Evolutionary conservation across 805 yeast genomes (phyloP), one percentile per base, ranked within the genome.

Genomic region (Wickerhamomyces hampshirensis): DNA sequence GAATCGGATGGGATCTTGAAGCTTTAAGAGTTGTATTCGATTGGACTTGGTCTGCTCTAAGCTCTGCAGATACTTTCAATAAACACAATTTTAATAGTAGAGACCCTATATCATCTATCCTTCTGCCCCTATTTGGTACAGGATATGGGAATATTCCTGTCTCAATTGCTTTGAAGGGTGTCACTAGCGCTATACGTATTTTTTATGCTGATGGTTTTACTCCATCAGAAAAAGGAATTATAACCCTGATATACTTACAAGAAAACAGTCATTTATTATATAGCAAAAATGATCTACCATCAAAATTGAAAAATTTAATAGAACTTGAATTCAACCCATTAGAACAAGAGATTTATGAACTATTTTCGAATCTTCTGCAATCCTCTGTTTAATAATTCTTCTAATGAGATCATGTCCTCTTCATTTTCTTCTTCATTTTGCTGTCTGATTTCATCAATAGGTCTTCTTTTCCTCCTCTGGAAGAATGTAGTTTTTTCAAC

Each of bases 41-140:
- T 38, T 53, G 59, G 40, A 55, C 60, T 0, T 66, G 71, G 71
- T 56, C 53, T 30, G 43, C 56, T 3, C 39, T 66, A 18, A 39
- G 50, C 3, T n/a, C 38, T 14, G 35, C 37, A 9, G 37, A 40
- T n/a, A n/a, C n/a, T n/a, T n/a, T n/a, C n/a, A n/a, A n/a, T 8
- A 24, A 31, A 6, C 26, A 34, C 17, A 43, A 41, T 17, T 11
- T 17, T 13, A 26, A 30, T 1, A 48, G 56, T 1, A 13, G 11
- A 14, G 10, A 11, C 4, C 34, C 36, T 4, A 35, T 13, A 12
- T 29, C 39, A 9, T 35, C 36, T 5, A 26, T 42, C 1, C 24
- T 66, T 0, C 26, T 66, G n/a, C 59, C 69, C 0, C 69, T 68
- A 1, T 32, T 66, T 8, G 69, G 64, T 2, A 62, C 71, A 1